phyloP scores from a whole-genome alignment of 2,329 filamentous ascomycete species.

The Colletotrichum chlorophyti region DNA sequence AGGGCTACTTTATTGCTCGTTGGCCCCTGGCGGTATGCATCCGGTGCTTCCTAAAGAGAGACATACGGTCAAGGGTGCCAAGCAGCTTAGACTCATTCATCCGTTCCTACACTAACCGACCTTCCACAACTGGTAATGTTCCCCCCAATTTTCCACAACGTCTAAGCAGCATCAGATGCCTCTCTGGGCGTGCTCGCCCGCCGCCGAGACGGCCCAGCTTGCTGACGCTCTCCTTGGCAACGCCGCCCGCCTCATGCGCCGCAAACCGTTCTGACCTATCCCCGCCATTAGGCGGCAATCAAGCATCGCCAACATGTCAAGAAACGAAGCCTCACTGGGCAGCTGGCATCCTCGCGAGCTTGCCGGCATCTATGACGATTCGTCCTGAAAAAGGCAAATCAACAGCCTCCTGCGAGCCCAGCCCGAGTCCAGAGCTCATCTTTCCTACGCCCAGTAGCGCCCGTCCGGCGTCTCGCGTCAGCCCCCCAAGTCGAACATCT shows the following conservation, averaged over 20 bases:
- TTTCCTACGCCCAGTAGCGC: background rate
- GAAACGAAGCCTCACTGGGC: background rate
- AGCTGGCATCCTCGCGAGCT: conserved; percentile 1
- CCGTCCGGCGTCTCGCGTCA: background rate
- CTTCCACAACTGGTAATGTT: conserved; percentile 24
- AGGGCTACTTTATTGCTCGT: background rate
- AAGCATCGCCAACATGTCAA: background rate
- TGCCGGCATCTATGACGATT: conserved; percentile 14
- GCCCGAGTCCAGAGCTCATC: too few relatives aligned
- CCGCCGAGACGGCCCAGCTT: conserved; percentile 15
- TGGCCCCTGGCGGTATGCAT: background rate
- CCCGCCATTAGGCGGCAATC: background rate
- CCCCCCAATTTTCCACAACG: too few relatives aligned
- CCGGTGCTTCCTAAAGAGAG: background rate
- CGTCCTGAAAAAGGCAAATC: conserved; percentile 9
- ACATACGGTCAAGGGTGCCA: conserved; percentile 8
- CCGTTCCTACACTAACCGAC: background rate
- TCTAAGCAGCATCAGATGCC: background rate
- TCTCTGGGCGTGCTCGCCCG: background rate
- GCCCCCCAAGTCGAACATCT: too few relatives aligned
- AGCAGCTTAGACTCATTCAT: background rate
- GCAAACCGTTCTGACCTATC: background rate
- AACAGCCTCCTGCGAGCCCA: too few relatives aligned
- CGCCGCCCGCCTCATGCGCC: background rate
- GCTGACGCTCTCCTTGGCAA: conserved; percentile 26